Percentiles rank a stretch among this genome's conserved stretches.
Conservation (phyloP, 306 rosid species). For the Canavalia ensiformis region DNA sequence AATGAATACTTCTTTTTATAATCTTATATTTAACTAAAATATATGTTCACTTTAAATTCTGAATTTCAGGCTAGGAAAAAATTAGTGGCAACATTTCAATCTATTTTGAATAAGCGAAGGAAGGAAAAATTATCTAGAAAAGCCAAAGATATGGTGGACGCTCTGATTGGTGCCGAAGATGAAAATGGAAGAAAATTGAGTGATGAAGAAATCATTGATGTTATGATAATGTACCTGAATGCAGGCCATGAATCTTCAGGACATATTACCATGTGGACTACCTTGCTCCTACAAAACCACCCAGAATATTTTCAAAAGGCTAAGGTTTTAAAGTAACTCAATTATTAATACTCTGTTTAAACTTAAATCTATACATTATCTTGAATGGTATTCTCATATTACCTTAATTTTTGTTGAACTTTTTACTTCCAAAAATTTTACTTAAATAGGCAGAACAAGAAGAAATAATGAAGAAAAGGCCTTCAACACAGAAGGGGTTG, state of each 20-base stretch:
- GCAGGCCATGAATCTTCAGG: conserved; percentile 91
- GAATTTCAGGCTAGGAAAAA: conserved; percentile 64
- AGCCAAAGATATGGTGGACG: conserved; percentile 77
- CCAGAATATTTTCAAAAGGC: conserved; percentile 66
- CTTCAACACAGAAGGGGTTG: conserved; percentile 59
- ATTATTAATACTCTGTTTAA: background rate
- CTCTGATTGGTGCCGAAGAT: conserved; percentile 66
- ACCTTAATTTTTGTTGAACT: background rate
- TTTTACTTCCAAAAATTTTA: background rate
- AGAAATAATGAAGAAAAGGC: conserved; percentile 59
- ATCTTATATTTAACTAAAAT: background rate
- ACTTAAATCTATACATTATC: background rate
- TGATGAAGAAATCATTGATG: conserved; percentile 71
- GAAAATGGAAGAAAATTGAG: conserved; percentile 65
- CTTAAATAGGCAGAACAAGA: conserved; percentile 68
- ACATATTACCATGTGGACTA: conserved; percentile 78
- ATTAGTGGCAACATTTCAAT: conserved; percentile 58
- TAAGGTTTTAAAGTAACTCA: conserved; percentile 55
- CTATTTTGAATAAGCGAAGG: conserved; percentile 59
- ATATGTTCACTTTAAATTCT: background rate
- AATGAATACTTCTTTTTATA: background rate
- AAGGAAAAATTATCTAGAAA: background rate
- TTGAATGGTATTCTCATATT: background rate
- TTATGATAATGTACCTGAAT: conserved; percentile 75
- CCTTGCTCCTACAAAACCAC: conserved; percentile 54